phyloP scores from a whole-genome alignment of 2,329 filamentous ascomycete genomes.

The Tothia fuscella region DNA sequence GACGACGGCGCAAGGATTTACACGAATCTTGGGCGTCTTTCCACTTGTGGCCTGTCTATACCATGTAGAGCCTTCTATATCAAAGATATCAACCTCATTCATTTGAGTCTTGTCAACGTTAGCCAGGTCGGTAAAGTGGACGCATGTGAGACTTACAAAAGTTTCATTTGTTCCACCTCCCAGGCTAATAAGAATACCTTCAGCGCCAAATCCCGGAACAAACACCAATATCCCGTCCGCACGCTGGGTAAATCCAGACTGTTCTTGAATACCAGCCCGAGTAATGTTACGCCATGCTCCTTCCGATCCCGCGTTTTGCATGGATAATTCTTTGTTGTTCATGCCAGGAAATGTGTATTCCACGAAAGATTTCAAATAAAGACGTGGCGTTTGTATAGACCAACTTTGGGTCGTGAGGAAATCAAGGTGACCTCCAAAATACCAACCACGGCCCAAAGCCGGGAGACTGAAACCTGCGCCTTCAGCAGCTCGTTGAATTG shows the following conservation, averaged over 20 bases:
- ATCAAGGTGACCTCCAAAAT: conserved; percentile 69
- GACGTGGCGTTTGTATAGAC: conserved; percentile 49
- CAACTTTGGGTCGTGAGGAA: conserved; percentile 51
- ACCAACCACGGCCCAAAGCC: conserved; percentile 59
- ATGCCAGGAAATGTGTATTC: conserved; percentile 67
- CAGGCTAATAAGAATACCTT: conserved; percentile 66
- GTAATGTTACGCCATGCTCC: conserved; percentile 66
- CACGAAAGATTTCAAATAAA: conserved; percentile 62
- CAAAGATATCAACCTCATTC: conserved; percentile 69
- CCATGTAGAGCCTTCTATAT: conserved; percentile 58
- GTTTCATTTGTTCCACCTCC: conserved; percentile 59
- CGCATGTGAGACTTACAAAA: conserved; percentile 39
- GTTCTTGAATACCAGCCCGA: conserved; percentile 53
- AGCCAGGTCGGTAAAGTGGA: conserved; percentile 5
- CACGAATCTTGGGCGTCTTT: conserved; percentile 45
- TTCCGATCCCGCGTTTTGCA: conserved; percentile 39
- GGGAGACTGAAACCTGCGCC: conserved; percentile 61
- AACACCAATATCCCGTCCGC: conserved; percentile 64
- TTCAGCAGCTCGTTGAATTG: conserved; percentile 59
- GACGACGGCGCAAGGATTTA: conserved; percentile 59
- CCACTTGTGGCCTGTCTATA: conserved; percentile 59
- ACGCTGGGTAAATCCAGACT: conserved; percentile 56
- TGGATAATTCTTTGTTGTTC: conserved; percentile 47
- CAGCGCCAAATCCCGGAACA: conserved; percentile 61
- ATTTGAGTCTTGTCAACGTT: conserved; percentile 43